Percentiles rank a stretch among this genome's conserved stretches.
phyloP scores from a whole-genome alignment of 2,329 filamentous ascomycete species.

The Akanthomyces uredinophilus region DNA sequence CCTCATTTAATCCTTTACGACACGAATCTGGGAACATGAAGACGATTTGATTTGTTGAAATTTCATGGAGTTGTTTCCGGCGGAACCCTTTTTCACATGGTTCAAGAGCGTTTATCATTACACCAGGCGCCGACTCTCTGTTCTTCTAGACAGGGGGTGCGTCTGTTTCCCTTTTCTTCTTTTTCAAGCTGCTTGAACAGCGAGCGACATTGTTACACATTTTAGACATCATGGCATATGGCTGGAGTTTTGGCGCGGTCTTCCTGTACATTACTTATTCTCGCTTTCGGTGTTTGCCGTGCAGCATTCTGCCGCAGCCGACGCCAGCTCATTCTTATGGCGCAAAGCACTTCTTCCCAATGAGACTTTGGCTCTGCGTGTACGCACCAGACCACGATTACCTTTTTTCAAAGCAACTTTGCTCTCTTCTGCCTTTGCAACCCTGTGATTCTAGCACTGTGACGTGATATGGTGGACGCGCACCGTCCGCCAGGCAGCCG shows the following conservation, averaged over 20 bases:
- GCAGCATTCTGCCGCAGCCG: not conserved
- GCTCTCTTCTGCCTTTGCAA: not conserved
- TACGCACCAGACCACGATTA: constrained; percentile 22
- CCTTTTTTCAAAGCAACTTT: not conserved
- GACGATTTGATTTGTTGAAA: constrained; percentile 4
- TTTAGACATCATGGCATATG: constrained; percentile 15
- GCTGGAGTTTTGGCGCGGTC: not conserved
- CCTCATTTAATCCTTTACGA: constrained; percentile 13
- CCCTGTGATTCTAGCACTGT: not conserved
- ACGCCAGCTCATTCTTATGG: not conserved
- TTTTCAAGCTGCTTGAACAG: constrained; percentile 13
- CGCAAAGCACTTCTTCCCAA: constrained; percentile 11
- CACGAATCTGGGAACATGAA: constrained; percentile 6
- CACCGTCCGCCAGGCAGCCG: not conserved
- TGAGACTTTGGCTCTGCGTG: constrained; percentile 22
- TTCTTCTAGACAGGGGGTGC: constrained; percentile 10
- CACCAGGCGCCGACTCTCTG: constrained; percentile 1
- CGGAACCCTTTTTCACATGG: not conserved
- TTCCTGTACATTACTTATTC: constrained; percentile 9
- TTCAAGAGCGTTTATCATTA: not conserved
- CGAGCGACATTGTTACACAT: constrained; percentile 15
- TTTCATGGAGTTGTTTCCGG: not conserved
- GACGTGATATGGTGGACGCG: not conserved
- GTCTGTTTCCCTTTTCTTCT: constrained; percentile 3
- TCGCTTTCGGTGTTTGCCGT: not conserved